These are phyloP conservation scores for Fusarium denticulatum DNA, from an alignment of 2,329 filamentous ascomycete genomes.

Conservation along the genomic window DNA sequence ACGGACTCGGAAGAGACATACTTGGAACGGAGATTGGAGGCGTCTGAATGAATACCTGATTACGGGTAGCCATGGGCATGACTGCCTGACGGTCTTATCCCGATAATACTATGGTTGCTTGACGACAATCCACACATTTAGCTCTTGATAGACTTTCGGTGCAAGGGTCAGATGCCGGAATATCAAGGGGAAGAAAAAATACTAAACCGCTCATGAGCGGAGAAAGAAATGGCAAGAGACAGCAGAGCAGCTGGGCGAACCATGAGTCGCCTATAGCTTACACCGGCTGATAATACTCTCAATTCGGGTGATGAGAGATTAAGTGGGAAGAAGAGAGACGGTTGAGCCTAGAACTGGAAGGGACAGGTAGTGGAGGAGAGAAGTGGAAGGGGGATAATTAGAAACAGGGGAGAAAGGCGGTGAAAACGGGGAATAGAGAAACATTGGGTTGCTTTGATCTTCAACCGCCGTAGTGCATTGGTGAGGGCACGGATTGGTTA, in stretches of 20 bases:
- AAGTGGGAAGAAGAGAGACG: constrained; percentile 30
- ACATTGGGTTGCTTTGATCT: background rate
- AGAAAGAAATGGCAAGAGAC: background rate
- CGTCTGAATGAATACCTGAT: constrained; percentile 15
- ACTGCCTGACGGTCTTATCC: constrained; percentile 16
- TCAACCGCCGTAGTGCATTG: constrained; percentile 3
- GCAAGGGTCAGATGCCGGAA: constrained; percentile 32
- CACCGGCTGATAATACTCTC: constrained; percentile 22
- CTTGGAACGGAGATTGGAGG: constrained; percentile 27
- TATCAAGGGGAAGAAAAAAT: constrained; percentile 11
- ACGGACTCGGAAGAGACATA: constrained; percentile 55
- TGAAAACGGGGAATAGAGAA: constrained; percentile 39
- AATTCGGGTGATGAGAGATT: constrained; percentile 31
- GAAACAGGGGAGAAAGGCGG: constrained; percentile 39
- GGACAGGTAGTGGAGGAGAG: constrained; percentile 32
- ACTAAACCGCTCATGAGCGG: constrained; percentile 15
- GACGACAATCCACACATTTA: constrained; percentile 23
- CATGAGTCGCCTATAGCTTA: constrained; percentile 26
- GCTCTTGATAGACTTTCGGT: constrained; percentile 10
- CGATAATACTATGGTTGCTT: constrained; percentile 27
- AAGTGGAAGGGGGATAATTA: constrained; percentile 12
- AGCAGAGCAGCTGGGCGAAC: constrained; percentile 15
- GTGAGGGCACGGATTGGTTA: constrained; percentile 17
- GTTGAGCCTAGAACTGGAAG: constrained; percentile 31
- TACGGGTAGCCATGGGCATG: constrained; percentile 1